Conservation (phyloP, 768 basidiomycete species). For the Brasilioporus rufonigricans region DNA sequence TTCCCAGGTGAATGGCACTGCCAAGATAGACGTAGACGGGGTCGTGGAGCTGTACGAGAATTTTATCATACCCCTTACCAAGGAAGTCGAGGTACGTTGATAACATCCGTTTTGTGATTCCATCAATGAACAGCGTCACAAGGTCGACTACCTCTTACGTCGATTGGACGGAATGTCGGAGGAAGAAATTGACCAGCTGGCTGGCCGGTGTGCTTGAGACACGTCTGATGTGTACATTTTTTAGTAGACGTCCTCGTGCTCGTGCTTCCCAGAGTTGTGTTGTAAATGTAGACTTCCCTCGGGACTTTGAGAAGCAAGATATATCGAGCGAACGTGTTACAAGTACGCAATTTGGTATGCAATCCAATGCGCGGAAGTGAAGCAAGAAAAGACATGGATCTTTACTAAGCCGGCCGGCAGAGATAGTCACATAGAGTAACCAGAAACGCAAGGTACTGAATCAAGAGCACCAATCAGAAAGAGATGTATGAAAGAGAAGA, state of each 20-base stretch:
- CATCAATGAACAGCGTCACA: constrained; percentile 3
- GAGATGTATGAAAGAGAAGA: constrained; percentile 5
- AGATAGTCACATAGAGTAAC: constrained; percentile 19
- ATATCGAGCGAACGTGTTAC: constrained; percentile 24
- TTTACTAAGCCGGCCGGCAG: constrained; percentile 11
- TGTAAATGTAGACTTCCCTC: constrained; percentile 6
- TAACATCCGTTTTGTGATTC: background rate
- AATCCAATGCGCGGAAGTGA: constrained; percentile 18
- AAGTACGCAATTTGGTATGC: constrained; percentile 19
- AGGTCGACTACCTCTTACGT: constrained; percentile 96
- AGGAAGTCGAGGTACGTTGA: constrained; percentile 89
- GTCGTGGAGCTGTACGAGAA: constrained; percentile 93
- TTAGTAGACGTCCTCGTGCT: constrained; percentile 2
- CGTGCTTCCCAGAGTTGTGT: background rate
- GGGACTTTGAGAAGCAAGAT: constrained; percentile 18
- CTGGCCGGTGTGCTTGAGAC: constrained; percentile 15
- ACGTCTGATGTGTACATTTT: background rate
- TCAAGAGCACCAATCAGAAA: constrained; percentile 3
- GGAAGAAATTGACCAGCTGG: constrained; percentile 72
- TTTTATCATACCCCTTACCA: constrained; percentile 96
- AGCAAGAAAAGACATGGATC: constrained; percentile 25
- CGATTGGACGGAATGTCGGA: constrained; percentile 83
- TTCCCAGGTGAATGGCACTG: constrained; percentile 31
- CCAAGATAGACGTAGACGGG: constrained; percentile 89
- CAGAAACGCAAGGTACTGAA: constrained; percentile 1